Percentiles rank a stretch among this genome's conserved stretches.
Evolutionary conservation across 1,139 yeast genomes (phyloP).

Genomic region (Geotrichum macrosporum): DNA sequence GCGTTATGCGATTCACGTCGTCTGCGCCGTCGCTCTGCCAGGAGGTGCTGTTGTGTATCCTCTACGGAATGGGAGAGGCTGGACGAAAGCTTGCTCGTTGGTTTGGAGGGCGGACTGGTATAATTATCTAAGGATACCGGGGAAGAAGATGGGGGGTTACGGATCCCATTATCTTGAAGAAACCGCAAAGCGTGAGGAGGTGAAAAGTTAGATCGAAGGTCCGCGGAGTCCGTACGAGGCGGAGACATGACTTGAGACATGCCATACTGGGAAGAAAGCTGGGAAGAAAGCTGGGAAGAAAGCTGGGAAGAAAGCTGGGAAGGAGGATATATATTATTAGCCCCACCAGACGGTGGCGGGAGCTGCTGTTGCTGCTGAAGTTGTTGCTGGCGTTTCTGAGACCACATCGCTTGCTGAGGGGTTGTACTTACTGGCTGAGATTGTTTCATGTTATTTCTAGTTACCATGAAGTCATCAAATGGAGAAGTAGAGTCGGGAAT

Average conservation of each 20-base stretch:
- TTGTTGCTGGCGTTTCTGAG: constrained; percentile 15
- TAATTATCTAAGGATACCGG: constrained; percentile 20
- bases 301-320: constrained; percentile 11
- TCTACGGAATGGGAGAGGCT: constrained; percentile 10
- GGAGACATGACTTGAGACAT: constrained; percentile 19
- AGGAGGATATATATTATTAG: constrained; percentile 4
- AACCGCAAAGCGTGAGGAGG: constrained; percentile 22
- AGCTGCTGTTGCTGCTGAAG: constrained; percentile 10
- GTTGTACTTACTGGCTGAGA: constrained; percentile 6
- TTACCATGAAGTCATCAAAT: constrained; percentile 32
- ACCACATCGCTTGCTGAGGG: constrained; percentile 21
- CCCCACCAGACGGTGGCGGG: constrained; percentile 3
- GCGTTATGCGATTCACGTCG: constrained; percentile 46
- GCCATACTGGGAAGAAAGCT: too few relatives aligned
- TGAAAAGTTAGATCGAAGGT: constrained; percentile 19
- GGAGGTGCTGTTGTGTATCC: constrained; percentile 15
- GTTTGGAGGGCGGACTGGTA: constrained; percentile 17
- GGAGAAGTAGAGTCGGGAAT: constrained; percentile 35
- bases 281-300: too few relatives aligned
- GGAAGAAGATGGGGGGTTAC: constrained; percentile 26
- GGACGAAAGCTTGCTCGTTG: constrained; percentile 7
- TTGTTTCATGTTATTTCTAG: constrained; percentile 7
- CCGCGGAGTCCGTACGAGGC: not conserved
- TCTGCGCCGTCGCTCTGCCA: constrained; percentile 40
- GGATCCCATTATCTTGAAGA: constrained; percentile 20